phyloP scores from a whole-genome alignment of 768 basidiomycete species.

The Coprinellus micaceus region DNA sequence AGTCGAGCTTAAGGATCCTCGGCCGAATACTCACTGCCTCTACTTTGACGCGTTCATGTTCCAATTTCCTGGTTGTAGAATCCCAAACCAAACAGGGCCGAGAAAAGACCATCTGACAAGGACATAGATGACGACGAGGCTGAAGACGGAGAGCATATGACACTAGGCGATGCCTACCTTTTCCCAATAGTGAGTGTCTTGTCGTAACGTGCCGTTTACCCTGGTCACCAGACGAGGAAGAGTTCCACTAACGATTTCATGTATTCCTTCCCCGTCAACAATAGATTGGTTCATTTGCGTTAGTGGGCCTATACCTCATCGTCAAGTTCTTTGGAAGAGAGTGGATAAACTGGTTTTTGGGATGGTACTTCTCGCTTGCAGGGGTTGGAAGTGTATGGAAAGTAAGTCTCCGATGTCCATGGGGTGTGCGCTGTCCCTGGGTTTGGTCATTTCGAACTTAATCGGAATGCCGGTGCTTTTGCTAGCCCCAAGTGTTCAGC shows the following conservation, averaged over 20 bases:
- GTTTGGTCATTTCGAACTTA: no score
- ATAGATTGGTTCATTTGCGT: slow-evolving; percentile 65
- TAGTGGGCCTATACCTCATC: slow-evolving; percentile 66
- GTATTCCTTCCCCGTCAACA: background rate
- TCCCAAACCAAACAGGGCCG: slow-evolving; percentile 18
- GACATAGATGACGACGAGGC: slow-evolving; percentile 46
- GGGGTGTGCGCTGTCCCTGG: background rate
- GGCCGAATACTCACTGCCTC: background rate
- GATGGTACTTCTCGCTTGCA: slow-evolving; percentile 67
- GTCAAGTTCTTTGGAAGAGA: slow-evolving; percentile 74
- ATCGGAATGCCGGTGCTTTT: no score
- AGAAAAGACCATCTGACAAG: slow-evolving; percentile 7
- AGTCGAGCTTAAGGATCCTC: background rate
- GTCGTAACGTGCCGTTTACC: background rate
- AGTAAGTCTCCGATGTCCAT: slow-evolving; percentile 35
- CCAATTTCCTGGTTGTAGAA: slow-evolving; percentile 18
- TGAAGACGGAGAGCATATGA: slow-evolving; percentile 57
- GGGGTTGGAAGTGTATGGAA: slow-evolving; percentile 69
- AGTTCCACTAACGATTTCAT: background rate
- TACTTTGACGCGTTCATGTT: background rate
- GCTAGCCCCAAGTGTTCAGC: background rate
- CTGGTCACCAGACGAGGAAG: background rate
- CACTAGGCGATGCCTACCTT: slow-evolving; percentile 67
- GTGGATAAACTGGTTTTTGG: slow-evolving; percentile 81
- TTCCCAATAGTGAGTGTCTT: slow-evolving; percentile 63